Evolutionary conservation across 495 filamentous ascomycete species (phyloP).

Genomic region (Penicillium silybi): DNA sequence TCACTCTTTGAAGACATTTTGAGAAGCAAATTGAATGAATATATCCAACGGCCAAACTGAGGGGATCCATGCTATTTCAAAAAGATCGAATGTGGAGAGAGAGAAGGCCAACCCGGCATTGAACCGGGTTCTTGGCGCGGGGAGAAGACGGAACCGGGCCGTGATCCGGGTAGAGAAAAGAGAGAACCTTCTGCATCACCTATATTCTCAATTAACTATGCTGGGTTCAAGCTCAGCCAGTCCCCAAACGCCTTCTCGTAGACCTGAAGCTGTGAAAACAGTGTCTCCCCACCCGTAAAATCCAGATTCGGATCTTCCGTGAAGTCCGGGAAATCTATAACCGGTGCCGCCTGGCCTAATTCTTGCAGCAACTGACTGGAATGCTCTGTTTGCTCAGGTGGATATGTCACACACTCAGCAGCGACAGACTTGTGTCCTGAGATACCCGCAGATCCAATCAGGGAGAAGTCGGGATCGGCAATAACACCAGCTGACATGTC

Average conservation of each 20-base stretch:
- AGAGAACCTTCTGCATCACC: not conserved
- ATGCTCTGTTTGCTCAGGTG: conserved; percentile 27
- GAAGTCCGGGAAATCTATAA: conserved; percentile 11
- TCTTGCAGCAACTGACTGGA: conserved; percentile 6
- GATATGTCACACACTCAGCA: conserved; percentile 29
- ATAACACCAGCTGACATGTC: conserved; percentile 8
- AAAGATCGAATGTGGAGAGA: conserved; percentile 1
- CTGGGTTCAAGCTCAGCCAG: conserved; percentile 27
- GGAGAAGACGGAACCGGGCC: conserved; percentile 18
- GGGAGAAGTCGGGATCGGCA: conserved; percentile 26
- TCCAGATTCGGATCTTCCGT: conserved; percentile 17
- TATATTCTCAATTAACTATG: not conserved
- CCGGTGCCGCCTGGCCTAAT: conserved; percentile 1
- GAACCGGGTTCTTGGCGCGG: conserved; percentile 21
- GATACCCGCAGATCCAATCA: conserved; percentile 35
- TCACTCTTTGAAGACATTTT: conserved; percentile 26
- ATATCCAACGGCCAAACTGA: not conserved
- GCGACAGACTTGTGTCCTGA: conserved; percentile 34
- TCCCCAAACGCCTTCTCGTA: conserved; percentile 33
- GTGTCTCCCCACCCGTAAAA: conserved; percentile 15
- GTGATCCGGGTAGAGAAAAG: conserved; percentile 8
- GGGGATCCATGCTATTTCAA: not conserved
- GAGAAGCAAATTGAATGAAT: not conserved
- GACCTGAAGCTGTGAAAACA: conserved; percentile 29
- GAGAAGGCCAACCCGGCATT: conserved; percentile 4